Conservation (phyloP, 805 yeast species). For the Candida ortonii region DNA sequence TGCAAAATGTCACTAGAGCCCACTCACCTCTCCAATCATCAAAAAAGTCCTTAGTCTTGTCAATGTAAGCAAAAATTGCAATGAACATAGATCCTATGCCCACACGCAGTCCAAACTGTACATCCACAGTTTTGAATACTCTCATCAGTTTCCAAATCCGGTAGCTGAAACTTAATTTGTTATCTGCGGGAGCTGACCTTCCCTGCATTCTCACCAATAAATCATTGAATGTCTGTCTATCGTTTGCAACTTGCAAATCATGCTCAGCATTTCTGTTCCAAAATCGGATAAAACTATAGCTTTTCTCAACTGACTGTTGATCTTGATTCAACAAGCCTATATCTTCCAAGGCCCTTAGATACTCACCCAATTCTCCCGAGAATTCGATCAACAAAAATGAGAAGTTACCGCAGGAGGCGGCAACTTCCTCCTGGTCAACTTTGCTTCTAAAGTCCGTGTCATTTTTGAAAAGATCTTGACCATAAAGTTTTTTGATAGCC, state of each 20-base stretch:
- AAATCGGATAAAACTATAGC: constrained; percentile 53
- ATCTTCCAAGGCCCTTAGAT: constrained; percentile 43
- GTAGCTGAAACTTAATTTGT: constrained; percentile 21
- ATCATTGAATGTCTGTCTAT: constrained; percentile 31
- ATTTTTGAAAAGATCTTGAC: constrained; percentile 48
- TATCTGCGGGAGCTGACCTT: constrained; percentile 8
- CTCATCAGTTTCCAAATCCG: constrained; percentile 50
- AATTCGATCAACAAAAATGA: constrained; percentile 61
- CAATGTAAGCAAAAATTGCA: constrained; percentile 64
- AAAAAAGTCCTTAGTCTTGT: constrained; percentile 51
- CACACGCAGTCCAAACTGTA: constrained; percentile 75
- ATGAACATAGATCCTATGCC: constrained; percentile 71
- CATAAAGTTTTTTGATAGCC: constrained; percentile 58
- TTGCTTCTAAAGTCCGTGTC: constrained; percentile 38
- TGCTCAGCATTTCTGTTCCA: constrained; percentile 36
- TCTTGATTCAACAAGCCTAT: constrained; percentile 4
- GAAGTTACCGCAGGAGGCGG: constrained; percentile 82
- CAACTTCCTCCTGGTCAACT: constrained; percentile 73
- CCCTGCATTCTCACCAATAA: constrained; percentile 28
- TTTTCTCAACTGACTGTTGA: constrained; percentile 16
- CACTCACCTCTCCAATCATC: constrained; percentile 76
- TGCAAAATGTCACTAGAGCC: constrained; percentile 78
- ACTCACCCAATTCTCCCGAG: constrained; percentile 52
- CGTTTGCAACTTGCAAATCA: constrained; percentile 1
- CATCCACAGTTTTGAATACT: constrained; percentile 58